Evolutionary conservation across 2,329 filamentous ascomycete genomes (phyloP).

Genomic region (Neonectria punicea): DNA sequence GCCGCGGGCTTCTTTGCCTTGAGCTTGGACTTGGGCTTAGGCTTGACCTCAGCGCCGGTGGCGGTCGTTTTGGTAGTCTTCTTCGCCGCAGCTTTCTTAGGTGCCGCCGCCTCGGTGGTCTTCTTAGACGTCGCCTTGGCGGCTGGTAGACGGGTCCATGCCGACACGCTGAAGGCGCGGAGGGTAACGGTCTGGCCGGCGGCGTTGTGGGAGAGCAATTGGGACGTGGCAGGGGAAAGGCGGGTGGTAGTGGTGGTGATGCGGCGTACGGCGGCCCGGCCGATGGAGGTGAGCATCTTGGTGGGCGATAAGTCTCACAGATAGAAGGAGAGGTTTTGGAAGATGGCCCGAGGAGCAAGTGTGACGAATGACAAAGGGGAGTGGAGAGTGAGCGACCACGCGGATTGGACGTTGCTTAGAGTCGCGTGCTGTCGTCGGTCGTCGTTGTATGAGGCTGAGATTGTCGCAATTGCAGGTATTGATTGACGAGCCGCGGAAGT

Average conservation of each 20-base stretch:
- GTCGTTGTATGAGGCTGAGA: neutral
- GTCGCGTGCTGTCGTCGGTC: conserved; percentile 27
- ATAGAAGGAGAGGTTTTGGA: neutral
- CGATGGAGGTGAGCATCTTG: conserved; percentile 56
- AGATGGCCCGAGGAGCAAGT: neutral
- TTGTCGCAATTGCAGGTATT: conserved; percentile 11
- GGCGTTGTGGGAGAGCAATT: conserved; percentile 35
- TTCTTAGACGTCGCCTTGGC: conserved; percentile 31
- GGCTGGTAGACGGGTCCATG: conserved; percentile 40
- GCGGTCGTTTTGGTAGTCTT: conserved; percentile 16
- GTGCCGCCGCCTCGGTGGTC: conserved; percentile 35
- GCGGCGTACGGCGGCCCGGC: conserved; percentile 52
- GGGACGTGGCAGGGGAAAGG: conserved; percentile 36
- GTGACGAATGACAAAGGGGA: neutral
- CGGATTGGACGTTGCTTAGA: conserved; percentile 13
- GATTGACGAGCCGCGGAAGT: conserved; percentile 2
- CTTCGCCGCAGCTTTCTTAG: conserved; percentile 30
- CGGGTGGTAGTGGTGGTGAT: conserved; percentile 34
- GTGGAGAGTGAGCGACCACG: neutral
- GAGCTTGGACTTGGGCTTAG: conserved; percentile 19
- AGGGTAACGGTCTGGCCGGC: conserved; percentile 32
- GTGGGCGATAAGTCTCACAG: neutral
- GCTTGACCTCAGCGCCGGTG: neutral
- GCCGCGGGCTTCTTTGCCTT: conserved; percentile 32
- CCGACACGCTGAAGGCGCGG: conserved; percentile 48